Percentiles rank a stretch among this genome's conserved stretches.
Conservation (phyloP, 2,329 filamentous ascomycete species). For the Trichoderma harzianum region DNA sequence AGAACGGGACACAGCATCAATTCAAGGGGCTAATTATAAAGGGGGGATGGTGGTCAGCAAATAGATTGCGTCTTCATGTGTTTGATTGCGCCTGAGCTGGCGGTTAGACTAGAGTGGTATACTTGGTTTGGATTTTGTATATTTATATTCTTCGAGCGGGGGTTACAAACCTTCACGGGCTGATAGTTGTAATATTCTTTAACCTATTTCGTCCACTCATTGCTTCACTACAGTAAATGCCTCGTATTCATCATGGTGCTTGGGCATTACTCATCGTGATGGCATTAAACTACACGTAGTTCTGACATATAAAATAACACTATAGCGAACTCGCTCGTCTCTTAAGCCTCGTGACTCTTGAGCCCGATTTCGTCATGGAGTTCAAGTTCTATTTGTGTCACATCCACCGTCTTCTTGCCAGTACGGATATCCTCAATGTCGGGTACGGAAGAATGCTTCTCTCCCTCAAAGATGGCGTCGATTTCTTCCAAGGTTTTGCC, state of each 20-base stretch:
- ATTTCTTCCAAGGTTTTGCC: slow-evolving; percentile 45
- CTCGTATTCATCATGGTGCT: neutral
- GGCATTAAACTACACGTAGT: neutral
- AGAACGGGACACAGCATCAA: neutral
- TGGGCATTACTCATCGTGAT: neutral
- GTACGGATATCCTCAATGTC: slow-evolving; percentile 23
- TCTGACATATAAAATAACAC: neutral
- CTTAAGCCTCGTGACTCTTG: neutral
- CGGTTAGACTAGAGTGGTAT: neutral
- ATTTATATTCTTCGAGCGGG: neutral
- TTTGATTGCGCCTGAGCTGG: neutral
- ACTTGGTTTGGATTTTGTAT: neutral
- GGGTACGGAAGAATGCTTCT: slow-evolving; percentile 19
- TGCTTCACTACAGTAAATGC: neutral
- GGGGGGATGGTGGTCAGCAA: neutral
- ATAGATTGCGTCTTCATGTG: neutral
- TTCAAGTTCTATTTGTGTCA: slow-evolving; percentile 16
- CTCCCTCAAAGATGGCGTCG: slow-evolving; percentile 30
- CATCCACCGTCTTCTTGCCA: slow-evolving; percentile 15
- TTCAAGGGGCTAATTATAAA: neutral
- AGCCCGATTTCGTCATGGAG: slow-evolving; percentile 15
- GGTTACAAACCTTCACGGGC: neutral
- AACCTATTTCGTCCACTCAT: neutral
- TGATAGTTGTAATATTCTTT: neutral
- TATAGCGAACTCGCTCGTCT: neutral